phyloP scores from a whole-genome alignment of 768 basidiomycete genomes.

The Boletus bicolor region DNA sequence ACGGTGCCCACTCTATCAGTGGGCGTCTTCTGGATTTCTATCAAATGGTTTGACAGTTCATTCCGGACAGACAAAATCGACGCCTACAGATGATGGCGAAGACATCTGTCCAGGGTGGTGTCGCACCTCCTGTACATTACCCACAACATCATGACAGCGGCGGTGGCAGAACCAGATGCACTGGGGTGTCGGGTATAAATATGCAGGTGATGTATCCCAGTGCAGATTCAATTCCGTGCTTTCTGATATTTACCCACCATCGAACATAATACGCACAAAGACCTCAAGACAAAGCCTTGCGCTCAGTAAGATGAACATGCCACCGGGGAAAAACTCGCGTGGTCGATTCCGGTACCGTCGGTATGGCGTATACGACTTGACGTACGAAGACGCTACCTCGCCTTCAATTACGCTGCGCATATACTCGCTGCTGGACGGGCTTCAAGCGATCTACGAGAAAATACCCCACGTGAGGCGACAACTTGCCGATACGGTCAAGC shows the following conservation, averaged over 20 bases:
- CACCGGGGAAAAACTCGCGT: neutral
- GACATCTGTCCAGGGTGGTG: neutral
- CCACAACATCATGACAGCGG: neutral
- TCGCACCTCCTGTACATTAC: neutral
- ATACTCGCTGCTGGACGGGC: neutral
- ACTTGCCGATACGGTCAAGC: conserved; percentile 16
- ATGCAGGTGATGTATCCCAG: neutral
- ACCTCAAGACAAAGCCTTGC: neutral
- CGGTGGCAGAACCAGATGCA: conserved; percentile 1
- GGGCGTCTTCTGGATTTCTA: conserved; percentile 8
- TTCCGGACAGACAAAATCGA: neutral
- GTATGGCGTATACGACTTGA: conserved; percentile 22
- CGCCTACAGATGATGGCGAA: conserved; percentile 11
- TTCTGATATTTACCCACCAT: neutral
- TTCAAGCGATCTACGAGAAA: neutral
- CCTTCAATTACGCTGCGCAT: neutral
- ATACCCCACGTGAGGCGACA: conserved; percentile 4
- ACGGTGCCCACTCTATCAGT: neutral
- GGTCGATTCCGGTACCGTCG: conserved; percentile 12
- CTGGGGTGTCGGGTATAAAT: conserved; percentile 16
- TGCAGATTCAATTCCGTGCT: neutral
- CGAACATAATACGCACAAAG: neutral
- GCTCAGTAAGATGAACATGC: neutral
- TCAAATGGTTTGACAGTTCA: neutral
- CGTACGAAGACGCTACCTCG: conserved; percentile 15